phyloP scores from a whole-genome alignment of 2,329 filamentous ascomycete species.

The Talaromyces atroroseus region DNA sequence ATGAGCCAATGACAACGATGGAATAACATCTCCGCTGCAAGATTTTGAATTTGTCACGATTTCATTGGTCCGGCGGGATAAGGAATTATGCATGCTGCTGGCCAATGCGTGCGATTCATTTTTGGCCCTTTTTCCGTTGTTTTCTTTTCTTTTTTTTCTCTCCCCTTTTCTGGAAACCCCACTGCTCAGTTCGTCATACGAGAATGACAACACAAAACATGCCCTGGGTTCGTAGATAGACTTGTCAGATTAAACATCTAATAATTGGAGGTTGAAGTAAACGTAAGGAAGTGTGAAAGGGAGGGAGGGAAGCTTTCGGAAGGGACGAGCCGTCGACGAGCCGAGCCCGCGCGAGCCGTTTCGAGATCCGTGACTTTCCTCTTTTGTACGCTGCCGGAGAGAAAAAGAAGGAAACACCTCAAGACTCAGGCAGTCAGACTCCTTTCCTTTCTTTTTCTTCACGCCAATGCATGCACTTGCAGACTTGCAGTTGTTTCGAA shows the following conservation, averaged over 20 bases:
- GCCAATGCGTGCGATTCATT: not conserved
- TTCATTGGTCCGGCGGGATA: not conserved
- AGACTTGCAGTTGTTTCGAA: not conserved
- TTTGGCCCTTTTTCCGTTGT: not conserved
- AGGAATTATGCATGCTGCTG: not conserved
- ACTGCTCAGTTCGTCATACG: not conserved
- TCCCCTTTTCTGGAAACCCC: not conserved
- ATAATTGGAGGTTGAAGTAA: conserved; percentile 3
- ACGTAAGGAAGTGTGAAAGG: not conserved
- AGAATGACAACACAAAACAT: not conserved
- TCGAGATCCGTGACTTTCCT: not conserved
- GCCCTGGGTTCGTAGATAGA: not conserved
- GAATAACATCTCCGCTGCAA: not conserved
- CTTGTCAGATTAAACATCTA: conserved; percentile 5
- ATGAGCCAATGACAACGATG: conserved; percentile 1
- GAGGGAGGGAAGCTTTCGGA: conserved; percentile 6
- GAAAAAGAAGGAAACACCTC: too few species aligned
- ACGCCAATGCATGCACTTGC: not conserved
- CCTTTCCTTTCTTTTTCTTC: not conserved
- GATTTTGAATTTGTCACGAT: not conserved
- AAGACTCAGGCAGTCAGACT: too few species aligned
- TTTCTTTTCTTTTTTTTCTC: not conserved
- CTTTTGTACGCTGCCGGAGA: too few species aligned
- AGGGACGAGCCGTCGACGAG: conserved; percentile 10
- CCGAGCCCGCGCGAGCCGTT: not conserved